Evolutionary conservation across 2,329 filamentous ascomycete genomes (phyloP).

Genomic region (Paraphoma sp.): DNA sequence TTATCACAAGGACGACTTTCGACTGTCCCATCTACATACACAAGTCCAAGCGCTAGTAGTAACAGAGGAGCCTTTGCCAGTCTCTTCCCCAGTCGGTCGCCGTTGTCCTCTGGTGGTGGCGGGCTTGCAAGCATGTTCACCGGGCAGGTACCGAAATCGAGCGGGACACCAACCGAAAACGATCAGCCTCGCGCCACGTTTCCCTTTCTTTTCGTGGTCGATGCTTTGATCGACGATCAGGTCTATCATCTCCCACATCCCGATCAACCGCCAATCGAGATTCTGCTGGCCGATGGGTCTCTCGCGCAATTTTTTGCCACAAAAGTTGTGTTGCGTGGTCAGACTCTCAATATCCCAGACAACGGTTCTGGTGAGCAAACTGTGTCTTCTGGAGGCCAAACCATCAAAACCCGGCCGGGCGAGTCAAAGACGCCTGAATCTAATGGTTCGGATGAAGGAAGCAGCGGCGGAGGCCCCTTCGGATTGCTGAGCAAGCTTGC

Average conservation of each 20-base stretch:
- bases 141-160: background rate
- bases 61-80: background rate
- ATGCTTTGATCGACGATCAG: slow-evolving; percentile 15
- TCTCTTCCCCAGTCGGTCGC: background rate
- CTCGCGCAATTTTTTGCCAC: slow-evolving; percentile 8
- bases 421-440: slow-evolving; percentile 7
- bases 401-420: slow-evolving; percentile 13
- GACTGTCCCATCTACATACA: too few species aligned
- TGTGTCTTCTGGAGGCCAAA: slow-evolving; percentile 7
- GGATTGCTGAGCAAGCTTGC: slow-evolving; percentile 6
- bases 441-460: slow-evolving; percentile 1
- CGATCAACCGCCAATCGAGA: slow-evolving; percentile 10
- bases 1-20: too few species aligned
- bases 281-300: slow-evolving; percentile 15
- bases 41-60: background rate
- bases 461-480: slow-evolving; percentile 5
- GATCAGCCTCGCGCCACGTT: background rate
- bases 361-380: background rate
- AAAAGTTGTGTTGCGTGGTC: slow-evolving; percentile 12
- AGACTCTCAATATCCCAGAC: slow-evolving; percentile 5
- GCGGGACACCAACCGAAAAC: background rate
- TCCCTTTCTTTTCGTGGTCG: slow-evolving; percentile 7
- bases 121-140: background rate
- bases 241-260: slow-evolving; percentile 17
- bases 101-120: background rate